Evolutionary conservation across 768 basidiomycete genomes (phyloP).

Genomic region (Infundibulicybe gibba): DNA sequence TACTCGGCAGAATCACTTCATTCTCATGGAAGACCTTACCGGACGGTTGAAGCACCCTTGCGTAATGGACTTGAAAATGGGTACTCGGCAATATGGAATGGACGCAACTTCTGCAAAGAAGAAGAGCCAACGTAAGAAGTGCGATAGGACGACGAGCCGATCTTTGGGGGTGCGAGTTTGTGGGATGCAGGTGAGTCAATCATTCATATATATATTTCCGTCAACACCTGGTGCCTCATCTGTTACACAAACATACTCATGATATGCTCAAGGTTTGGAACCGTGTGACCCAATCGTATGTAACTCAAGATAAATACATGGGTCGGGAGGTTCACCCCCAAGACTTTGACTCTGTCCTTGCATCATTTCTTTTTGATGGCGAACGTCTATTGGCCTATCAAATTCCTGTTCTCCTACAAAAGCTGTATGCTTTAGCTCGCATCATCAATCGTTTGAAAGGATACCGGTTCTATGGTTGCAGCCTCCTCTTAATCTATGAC

Average conservation of each 20-base stretch:
- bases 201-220: neutral
- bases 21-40: slow-evolving; percentile 98
- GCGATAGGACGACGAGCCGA: slow-evolving; percentile 92
- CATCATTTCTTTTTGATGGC: slow-evolving; percentile 84
- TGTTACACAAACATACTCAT: neutral
- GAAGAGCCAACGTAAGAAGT: slow-evolving; percentile 98
- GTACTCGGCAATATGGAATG: slow-evolving; percentile 98
- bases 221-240: slow-evolving; percentile 4
- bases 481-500: slow-evolving; percentile 95
- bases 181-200: slow-evolving; percentile 89
- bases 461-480: slow-evolving; percentile 98
- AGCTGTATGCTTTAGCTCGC: slow-evolving; percentile 89
- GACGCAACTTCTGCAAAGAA: slow-evolving; percentile 91
- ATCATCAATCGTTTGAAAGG: slow-evolving; percentile 88
- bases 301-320: slow-evolving; percentile 94
- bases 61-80: slow-evolving; percentile 99
- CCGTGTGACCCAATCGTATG: slow-evolving; percentile 74
- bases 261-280: slow-evolving; percentile 79
- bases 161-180: slow-evolving; percentile 90
- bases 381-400: slow-evolving; percentile 83
- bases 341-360: slow-evolving; percentile 80
- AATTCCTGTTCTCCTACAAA: slow-evolving; percentile 86
- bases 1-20: slow-evolving; percentile 94
- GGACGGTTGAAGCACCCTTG: slow-evolving; percentile 89
- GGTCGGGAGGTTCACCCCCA: slow-evolving; percentile 87